Conservation (phyloP, 2,329 filamentous ascomycete genomes). For the Sporothrix variecibatus region DNA sequence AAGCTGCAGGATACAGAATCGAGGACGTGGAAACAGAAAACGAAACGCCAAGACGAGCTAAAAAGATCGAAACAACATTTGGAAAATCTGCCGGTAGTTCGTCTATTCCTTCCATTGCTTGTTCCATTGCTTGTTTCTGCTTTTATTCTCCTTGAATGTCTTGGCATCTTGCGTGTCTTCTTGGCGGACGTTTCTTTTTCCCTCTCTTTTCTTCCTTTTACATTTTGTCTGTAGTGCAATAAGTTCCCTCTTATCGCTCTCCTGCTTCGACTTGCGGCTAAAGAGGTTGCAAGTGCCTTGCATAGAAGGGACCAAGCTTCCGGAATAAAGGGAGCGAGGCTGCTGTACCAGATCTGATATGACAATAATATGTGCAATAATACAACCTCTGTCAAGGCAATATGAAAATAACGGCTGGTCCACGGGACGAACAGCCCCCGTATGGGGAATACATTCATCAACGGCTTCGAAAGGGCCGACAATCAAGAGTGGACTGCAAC, state of each 20-base stretch:
- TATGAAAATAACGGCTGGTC: neutral
- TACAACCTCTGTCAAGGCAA: neutral
- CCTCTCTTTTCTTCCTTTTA: neutral
- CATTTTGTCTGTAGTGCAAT: neutral
- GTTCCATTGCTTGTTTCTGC: neutral
- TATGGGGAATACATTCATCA: neutral
- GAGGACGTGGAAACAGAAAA: too few relatives aligned
- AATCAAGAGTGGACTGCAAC: neutral
- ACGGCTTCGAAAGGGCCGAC: neutral
- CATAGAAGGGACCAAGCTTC: neutral
- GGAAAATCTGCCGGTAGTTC: neutral
- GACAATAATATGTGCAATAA: neutral
- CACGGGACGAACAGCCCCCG: neutral
- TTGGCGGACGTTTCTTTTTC: neutral
- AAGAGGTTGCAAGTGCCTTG: neutral
- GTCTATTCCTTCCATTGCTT: slow-evolving; percentile 3
- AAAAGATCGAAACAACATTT: neutral
- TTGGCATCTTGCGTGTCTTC: neutral
- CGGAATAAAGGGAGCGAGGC: neutral
- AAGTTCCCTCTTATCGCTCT: neutral
- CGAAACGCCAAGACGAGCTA: neutral
- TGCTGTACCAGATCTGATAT: neutral
- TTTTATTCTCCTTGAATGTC: neutral
- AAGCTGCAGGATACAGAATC: neutral
- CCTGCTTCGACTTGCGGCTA: neutral